These are phyloP conservation scores for Clarireedia hainanense DNA, from an alignment of 2,329 filamentous ascomycete genomes.

Conservation along the genomic window DNA sequence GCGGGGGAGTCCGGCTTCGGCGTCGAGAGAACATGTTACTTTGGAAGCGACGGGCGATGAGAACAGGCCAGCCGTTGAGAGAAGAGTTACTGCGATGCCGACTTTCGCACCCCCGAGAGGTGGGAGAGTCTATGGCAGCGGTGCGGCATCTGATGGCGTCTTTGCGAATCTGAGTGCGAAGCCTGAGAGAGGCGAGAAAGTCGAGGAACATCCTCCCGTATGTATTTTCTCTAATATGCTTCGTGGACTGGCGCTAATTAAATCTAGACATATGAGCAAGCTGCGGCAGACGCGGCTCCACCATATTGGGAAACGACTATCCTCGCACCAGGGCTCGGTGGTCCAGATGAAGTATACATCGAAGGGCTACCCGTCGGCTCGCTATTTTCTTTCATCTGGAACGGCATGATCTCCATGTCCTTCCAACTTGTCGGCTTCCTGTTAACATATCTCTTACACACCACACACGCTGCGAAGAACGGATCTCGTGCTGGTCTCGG, in stretches of 20 bases:
- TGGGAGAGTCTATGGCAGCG: slow-evolving; percentile 57
- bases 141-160: slow-evolving; percentile 82
- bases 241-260: slow-evolving; percentile 7
- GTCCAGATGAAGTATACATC: slow-evolving; percentile 92
- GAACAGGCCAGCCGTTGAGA: slow-evolving; percentile 19
- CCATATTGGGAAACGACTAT: slow-evolving; percentile 99
- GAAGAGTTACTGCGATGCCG: slow-evolving; percentile 23
- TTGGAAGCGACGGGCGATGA: slow-evolving; percentile 11
- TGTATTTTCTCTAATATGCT: slow-evolving; percentile 32
- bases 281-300: slow-evolving; percentile 88
- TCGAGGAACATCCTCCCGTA: slow-evolving; percentile 91
- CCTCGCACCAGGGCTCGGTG: slow-evolving; percentile 79
- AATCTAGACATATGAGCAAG: slow-evolving; percentile 88
- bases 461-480: slow-evolving; percentile 96
- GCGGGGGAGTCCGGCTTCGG: slow-evolving; percentile 44
- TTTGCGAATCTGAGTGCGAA: slow-evolving; percentile 94
- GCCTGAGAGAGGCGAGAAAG: slow-evolving; percentile 68
- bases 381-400: slow-evolving; percentile 83
- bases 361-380: slow-evolving; percentile 91
- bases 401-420: slow-evolving; percentile 93
- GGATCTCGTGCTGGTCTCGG: slow-evolving; percentile 90
- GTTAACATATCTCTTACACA: slow-evolving; percentile 95
- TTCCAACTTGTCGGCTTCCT: slow-evolving; percentile 97
- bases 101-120: slow-evolving; percentile 20
- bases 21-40: slow-evolving; percentile 25